phyloP scores from a whole-genome alignment of 345 rosid species.

The Psidium friedrichsthalianum region DNA sequence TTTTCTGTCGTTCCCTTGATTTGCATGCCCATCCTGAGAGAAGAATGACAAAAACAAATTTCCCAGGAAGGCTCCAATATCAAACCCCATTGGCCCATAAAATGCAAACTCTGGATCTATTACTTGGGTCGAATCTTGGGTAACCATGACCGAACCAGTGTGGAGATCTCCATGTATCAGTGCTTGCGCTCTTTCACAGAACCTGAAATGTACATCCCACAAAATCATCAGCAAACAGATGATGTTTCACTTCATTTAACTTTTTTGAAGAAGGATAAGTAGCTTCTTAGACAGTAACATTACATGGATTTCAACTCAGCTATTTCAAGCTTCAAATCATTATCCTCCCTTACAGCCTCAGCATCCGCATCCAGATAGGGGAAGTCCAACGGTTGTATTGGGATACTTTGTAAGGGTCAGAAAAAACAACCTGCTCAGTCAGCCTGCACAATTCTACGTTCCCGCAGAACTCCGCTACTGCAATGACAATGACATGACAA shows the following conservation, averaged over 20 bases:
- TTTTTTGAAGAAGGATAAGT: not conserved
- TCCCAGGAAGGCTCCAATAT: conserved; percentile 84
- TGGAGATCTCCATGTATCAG: conserved; percentile 94
- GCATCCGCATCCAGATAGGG: conserved; percentile 84
- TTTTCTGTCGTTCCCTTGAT: conserved; percentile 50
- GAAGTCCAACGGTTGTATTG: conserved; percentile 71
- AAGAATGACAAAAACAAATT: conserved; percentile 81
- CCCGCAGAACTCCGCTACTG: conserved; percentile 90
- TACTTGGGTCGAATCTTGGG: conserved; percentile 73
- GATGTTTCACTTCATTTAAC: not conserved
- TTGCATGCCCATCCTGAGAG: conserved; percentile 87
- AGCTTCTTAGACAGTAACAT: not conserved
- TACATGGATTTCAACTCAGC: conserved; percentile 90
- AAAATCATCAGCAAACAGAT: not conserved
- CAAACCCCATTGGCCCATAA: conserved; percentile 93
- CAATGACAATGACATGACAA: not conserved
- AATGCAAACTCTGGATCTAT: conserved; percentile 92
- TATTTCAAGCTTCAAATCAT: conserved; percentile 56
- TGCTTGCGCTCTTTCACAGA: conserved; percentile 95
- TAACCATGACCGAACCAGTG: conserved; percentile 91
- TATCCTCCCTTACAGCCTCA: conserved; percentile 66
- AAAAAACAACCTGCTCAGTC: conserved; percentile 93
- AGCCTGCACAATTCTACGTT: conserved; percentile 90
- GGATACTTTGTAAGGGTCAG: conserved; percentile 81
- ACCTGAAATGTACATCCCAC: conserved; percentile 29